Conservation (phyloP, 768 basidiomycete species). For the Termitomyces sp. region DNA sequence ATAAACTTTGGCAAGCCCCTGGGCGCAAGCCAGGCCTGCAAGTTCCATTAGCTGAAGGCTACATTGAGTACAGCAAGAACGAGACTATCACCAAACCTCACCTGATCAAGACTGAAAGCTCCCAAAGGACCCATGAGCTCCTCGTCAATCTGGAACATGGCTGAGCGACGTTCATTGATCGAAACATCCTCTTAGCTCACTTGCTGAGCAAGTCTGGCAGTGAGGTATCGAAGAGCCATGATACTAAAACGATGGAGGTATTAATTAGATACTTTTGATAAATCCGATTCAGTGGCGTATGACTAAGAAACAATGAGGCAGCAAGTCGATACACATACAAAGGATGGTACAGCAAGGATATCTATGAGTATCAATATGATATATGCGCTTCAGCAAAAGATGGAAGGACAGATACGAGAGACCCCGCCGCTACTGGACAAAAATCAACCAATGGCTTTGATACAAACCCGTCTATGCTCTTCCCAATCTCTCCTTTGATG, state of each 20-base stretch:
- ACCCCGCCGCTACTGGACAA: not conserved
- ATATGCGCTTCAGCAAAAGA: not conserved
- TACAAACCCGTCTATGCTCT: conserved; percentile 69
- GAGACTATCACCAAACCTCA: conserved; percentile 18
- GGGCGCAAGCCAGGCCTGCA: conserved; percentile 91
- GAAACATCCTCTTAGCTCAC: conserved; percentile 28
- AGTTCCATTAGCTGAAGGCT: conserved; percentile 77
- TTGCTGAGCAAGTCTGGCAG: conserved; percentile 74
- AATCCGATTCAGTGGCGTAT: not conserved
- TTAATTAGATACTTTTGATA: not conserved
- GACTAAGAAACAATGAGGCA: not conserved
- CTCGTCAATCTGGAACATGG: conserved; percentile 72
- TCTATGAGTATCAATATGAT: not conserved
- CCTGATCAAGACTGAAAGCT: conserved; percentile 94
- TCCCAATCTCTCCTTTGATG: conserved; percentile 78
- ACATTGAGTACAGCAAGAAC: not conserved
- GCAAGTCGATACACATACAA: conserved; percentile 2
- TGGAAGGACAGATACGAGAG: not conserved
- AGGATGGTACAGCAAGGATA: conserved; percentile 6
- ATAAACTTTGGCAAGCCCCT: conserved; percentile 78
- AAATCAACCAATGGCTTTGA: conserved; percentile 19
- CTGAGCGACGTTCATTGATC: not conserved
- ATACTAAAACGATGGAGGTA: conserved; percentile 22
- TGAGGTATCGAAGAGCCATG: conserved; percentile 62
- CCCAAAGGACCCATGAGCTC: conserved; percentile 88